Base-by-base conservation (phyloP, 352 stramenopile genomes). In the Phytophthora syringae region DNA sequence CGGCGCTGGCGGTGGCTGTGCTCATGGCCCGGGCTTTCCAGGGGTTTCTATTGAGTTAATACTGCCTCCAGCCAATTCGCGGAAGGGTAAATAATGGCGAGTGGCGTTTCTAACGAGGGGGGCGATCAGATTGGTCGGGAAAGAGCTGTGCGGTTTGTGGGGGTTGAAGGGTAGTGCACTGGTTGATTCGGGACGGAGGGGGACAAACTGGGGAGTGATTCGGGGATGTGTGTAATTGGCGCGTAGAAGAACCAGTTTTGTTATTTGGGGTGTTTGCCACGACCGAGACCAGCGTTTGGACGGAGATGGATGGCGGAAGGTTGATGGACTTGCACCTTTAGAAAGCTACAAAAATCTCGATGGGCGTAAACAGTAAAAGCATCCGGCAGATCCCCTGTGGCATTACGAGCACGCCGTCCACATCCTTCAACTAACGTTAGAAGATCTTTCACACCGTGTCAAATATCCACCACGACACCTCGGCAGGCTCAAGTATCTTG, bases 11-110 rank as follows among this genome's bases (percentile, higher is more conserved):
- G 21, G 64, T 63, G 21, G 40, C 55, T 15, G 60, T 64, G 55
- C 64, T 77, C 69, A 77, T 77, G 2, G 11, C 21, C 21, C 44
- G n/a, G n/a, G n/a, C n/a, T n/a, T n/a, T n/a, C n/a, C n/a, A n/a
- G n/a, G n/a, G n/a, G n/a, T n/a, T n/a, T n/a, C n/a, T n/a, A n/a
- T n/a, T n/a, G n/a, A n/a, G n/a, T n/a, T n/a, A 53, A 65, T 62
- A 56, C 55, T 66, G 28, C 45, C 49, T 52, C 44, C 40, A 21
- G 30, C 30, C 10, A 37, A 42, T 25, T 30, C 30, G 27, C 27
- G 21, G 28, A 60, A 62, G 53, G 53, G 55, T 65, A 28, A 32
- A 36, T 36, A 60, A 49, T 22, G 18, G 30, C n/a, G 32, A 64
- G 34, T 51, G 18, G 36, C 32, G 28, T 70, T 58, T 30, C 56